Evolutionary conservation across 2,329 filamentous ascomycete genomes (phyloP), one percentile per base, ranked within the genome.

Genomic region (Xylaria sp.): DNA sequence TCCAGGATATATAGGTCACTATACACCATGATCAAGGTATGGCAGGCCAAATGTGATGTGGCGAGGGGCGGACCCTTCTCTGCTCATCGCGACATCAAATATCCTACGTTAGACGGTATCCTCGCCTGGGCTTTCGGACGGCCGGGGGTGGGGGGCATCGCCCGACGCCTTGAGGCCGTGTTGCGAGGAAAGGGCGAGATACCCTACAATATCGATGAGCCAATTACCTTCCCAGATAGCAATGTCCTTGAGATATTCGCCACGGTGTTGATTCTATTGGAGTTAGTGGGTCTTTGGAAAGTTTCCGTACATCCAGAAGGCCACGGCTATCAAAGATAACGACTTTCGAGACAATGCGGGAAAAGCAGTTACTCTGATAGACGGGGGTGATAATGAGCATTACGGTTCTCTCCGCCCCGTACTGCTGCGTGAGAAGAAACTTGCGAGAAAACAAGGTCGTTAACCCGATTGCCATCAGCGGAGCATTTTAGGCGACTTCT

Each of bases 1-100:
- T 81, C 81, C 0, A 72, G 77, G 9, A 70, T 82, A 4, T 79
- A 82, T 67, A 71, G 73, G 12, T 72, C 73, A 12, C 73, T 77
- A 8, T 57, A 66, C 37, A 73, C 76, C 25, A 65, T 83, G 35
- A 73, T 82, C 35, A 68, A 75, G 6, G 23, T 82, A n/a, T 82
- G 79, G 78, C 63, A 73, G 21, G 47, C 75, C 51, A 83, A 82
- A 65, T 68, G 63, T 18, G 57, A 70, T 0, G n/a, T 78, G 1
- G 78, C 78, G n/a, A 48, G 75, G 4, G 79, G 78, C 5, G 71
- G 72, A 0, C 78, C 79, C 0, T 81, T 80, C 44, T 42, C 55
- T 0, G 78, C 76, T 1, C 72, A 76, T 61, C 42, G 74, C 18
- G 79, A 80, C 40, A 77, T 82, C 23, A 75, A 73, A 5, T 74